Conservation (phyloP, 257 asterid genomes). For the Solanum appendiculatum region DNA sequence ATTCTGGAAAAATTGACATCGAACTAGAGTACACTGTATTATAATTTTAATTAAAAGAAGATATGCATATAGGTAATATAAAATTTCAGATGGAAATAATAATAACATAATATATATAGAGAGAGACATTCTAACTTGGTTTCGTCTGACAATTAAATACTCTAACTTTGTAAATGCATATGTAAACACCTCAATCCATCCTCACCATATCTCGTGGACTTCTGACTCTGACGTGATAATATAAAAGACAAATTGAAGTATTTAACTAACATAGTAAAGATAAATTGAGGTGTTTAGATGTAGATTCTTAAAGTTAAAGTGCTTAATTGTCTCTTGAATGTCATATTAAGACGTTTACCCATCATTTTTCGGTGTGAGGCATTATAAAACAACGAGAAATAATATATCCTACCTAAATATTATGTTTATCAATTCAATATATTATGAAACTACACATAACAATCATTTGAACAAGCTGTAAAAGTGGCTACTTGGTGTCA, state of each 20-base stretch:
- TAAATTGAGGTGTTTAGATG: fast-evolving
- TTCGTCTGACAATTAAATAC: too few relatives aligned
- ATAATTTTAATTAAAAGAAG: not conserved
- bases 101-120: not conserved
- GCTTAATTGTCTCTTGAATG: not conserved
- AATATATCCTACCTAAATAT: not conserved
- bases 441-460: not conserved
- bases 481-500: not conserved
- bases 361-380: not conserved
- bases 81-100: not conserved
- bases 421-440: not conserved
- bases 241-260: too few relatives aligned
- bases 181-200: too few relatives aligned
- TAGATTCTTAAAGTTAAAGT: not conserved
- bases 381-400: not conserved
- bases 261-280: not conserved
- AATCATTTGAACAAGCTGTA: not conserved
- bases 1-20: not conserved
- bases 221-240: not conserved
- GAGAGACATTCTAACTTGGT: too few relatives aligned
- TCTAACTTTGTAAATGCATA: too few relatives aligned
- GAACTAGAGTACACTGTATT: not conserved
- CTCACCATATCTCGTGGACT: not conserved
- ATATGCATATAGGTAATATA: not conserved
- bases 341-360: fast-evolving